phyloP scores from a whole-genome alignment of 2,329 filamentous ascomycete genomes.

The Penicillium brasilianum region DNA sequence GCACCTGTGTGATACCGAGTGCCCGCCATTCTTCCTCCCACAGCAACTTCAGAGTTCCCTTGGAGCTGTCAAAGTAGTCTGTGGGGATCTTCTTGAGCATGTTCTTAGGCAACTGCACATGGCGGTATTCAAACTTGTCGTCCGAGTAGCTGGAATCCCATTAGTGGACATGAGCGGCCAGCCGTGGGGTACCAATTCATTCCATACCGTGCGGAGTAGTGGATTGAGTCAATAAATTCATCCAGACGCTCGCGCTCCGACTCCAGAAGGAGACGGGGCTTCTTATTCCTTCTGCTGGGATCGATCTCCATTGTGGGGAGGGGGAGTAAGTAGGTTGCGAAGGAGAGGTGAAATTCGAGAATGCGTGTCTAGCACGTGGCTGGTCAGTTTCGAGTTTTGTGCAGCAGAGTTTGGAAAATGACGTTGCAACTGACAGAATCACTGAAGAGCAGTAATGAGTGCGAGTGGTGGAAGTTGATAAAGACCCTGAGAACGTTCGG shows the following conservation, averaged over 20 bases:
- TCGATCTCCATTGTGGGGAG: slow-evolving; percentile 64
- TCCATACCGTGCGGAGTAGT: slow-evolving; percentile 87
- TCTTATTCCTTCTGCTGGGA: slow-evolving; percentile 81
- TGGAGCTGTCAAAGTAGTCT: slow-evolving; percentile 86
- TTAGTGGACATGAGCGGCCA: slow-evolving; percentile 17
- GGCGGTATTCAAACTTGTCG: slow-evolving; percentile 91
- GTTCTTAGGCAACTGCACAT: slow-evolving; percentile 95
- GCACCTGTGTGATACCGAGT: slow-evolving; percentile 93
- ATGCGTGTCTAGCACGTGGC: slow-evolving; percentile 11
- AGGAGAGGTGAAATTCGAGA: background rate
- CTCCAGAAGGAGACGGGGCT: slow-evolving; percentile 79
- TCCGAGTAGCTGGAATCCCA: slow-evolving; percentile 77
- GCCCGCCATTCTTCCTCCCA: slow-evolving; percentile 99
- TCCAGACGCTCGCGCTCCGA: slow-evolving; percentile 81
- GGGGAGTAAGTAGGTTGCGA: background rate
- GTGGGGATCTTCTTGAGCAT: slow-evolving; percentile 98
- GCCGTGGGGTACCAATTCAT: background rate
- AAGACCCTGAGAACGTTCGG: background rate
- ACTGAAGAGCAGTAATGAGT: background rate
- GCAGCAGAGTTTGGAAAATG: background rate
- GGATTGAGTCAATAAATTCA: slow-evolving; percentile 90
- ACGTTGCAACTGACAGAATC: background rate
- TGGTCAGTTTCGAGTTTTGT: slow-evolving; percentile 5
- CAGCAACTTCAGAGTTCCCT: slow-evolving; percentile 91
- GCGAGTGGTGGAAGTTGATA: background rate